Base-by-base conservation (phyloP, 805 yeast species). In the Ogataea corticis region DNA sequence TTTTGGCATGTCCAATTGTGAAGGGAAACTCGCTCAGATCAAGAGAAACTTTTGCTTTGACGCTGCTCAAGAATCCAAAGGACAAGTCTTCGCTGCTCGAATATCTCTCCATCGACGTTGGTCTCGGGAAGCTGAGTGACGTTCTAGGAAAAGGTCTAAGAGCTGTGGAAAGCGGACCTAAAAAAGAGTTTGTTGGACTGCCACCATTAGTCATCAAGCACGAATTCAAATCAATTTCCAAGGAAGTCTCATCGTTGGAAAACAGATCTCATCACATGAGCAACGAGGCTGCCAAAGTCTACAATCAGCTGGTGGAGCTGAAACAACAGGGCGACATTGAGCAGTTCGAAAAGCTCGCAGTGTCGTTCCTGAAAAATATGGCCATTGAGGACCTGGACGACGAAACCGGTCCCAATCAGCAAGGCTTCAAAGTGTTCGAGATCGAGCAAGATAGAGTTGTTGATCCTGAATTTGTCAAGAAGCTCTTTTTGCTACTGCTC, bases 41-140 rank as follows among this genome's bases (percentile, higher is more conserved):
- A 3, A 63, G 64, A 41, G 65, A 65, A 34, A 66, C 82, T 1
- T 66, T 69, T 58, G 73, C 72, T 10, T 56, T 76, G 42, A 69
- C 67, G 46, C 62, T 75, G 38, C 62, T 71, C 42, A 66, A 65
- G 42, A 72, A 72, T 44, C 57, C 61, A 10, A 72, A 69, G 48
- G 73, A 75, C 47, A 73, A 75, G 41, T 66, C 67, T 37, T 68
- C 73, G 30, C 65, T 69, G 33, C 61, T 79, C 44, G 71, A 74
- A 49, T 63, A 75, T 44, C 62, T 76, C 44, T 70, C 73, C 40
- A 63, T 83, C 31, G 79, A 83, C 48, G 79, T 82, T 29, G 95
- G 94, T 4, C 66, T 77, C 30, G 87, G 87, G 55, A 78, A 77
- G 41, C 70, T 87, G 47, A 76, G 79, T 48, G 90, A 86, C 54